A percentile compares a stretch with the other conserved stretches of the same genome.
These are phyloP conservation scores for Rhodotorula babjevae DNA, from an alignment of 768 basidiomycete genomes.

Conservation along the genomic window DNA sequence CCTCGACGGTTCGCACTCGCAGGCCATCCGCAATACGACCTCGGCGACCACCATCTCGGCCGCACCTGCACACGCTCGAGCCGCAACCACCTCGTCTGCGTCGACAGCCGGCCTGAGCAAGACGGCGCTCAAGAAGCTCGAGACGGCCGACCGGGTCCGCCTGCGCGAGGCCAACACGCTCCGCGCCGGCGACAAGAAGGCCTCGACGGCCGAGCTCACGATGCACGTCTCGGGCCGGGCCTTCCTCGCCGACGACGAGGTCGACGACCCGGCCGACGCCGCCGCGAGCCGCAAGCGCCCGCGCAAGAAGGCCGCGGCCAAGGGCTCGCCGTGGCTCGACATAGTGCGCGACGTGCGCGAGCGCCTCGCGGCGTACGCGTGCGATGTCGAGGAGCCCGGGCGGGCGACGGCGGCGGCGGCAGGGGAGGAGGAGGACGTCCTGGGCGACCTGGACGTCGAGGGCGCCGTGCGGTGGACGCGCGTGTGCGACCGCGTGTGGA, in stretches of 20 bases:
- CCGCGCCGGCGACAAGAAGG: conserved; percentile 17
- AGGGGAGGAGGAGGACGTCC: background rate
- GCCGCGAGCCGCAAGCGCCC: background rate
- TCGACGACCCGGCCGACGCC: background rate
- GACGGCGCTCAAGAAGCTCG: conserved; percentile 24
- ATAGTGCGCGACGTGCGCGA: conserved; percentile 2
- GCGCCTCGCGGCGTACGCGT: conserved; percentile 1
- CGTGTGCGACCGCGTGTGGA: conserved; percentile 23
- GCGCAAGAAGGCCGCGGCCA: conserved; percentile 2
- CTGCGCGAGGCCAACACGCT: conserved; percentile 29
- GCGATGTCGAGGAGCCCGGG: conserved; percentile 15
- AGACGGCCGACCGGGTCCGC: conserved; percentile 16
- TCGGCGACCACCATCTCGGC: background rate
- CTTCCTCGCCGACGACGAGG: background rate
- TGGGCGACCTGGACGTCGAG: background rate
- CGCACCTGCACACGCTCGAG: too few species aligned
- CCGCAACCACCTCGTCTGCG: background rate
- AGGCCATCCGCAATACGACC: background rate
- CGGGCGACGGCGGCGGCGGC: background rate
- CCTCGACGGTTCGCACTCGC: background rate
- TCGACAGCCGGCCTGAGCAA: conserved; percentile 1
- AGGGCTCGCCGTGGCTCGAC: conserved; percentile 21
- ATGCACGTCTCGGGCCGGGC: conserved; percentile 30
- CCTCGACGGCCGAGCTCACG: conserved; percentile 27
- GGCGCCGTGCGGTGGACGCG: conserved; percentile 34